Percentiles rank a stretch among this genome's conserved stretches.
Conservation (phyloP, 2,329 filamentous ascomycete species). For the Coniochaeta sp. region DNA sequence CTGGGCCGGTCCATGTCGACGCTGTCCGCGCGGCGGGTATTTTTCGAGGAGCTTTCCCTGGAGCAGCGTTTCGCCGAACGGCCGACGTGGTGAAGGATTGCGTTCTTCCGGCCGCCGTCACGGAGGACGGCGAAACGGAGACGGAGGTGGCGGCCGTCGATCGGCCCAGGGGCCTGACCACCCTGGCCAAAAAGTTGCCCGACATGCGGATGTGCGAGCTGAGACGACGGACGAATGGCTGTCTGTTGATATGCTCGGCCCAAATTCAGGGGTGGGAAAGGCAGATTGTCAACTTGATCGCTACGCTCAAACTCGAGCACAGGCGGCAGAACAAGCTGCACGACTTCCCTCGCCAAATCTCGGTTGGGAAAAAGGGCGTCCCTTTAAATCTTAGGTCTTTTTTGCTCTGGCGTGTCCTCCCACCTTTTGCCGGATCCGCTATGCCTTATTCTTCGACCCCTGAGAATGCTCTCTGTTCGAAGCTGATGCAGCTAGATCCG, state of each 20-base stretch:
- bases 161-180: conserved; percentile 20
- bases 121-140: conserved; percentile 7
- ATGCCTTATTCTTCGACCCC: neutral
- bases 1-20: conserved; percentile 22
- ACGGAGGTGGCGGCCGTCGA: conserved; percentile 10
- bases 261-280: conserved; percentile 3
- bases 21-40: conserved; percentile 7
- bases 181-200: conserved; percentile 18
- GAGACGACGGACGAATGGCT: neutral
- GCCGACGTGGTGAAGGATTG: conserved; percentile 16
- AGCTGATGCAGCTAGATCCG: neutral
- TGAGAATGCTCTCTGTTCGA: too few relatives aligned
- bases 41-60: neutral
- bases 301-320: neutral
- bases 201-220: conserved; percentile 18
- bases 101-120: neutral
- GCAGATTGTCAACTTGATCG: neutral
- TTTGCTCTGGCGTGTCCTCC: neutral
- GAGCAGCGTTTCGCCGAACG: conserved; percentile 8
- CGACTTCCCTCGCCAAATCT: neutral
- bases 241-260: conserved; percentile 1
- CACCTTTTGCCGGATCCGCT: neutral
- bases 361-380: neutral
- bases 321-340: neutral
- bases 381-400: neutral